A percentile compares a stretch with the other conserved stretches of the same genome.
phyloP scores from a whole-genome alignment of 345 rosid species.

The Aethionema arabicum region DNA sequence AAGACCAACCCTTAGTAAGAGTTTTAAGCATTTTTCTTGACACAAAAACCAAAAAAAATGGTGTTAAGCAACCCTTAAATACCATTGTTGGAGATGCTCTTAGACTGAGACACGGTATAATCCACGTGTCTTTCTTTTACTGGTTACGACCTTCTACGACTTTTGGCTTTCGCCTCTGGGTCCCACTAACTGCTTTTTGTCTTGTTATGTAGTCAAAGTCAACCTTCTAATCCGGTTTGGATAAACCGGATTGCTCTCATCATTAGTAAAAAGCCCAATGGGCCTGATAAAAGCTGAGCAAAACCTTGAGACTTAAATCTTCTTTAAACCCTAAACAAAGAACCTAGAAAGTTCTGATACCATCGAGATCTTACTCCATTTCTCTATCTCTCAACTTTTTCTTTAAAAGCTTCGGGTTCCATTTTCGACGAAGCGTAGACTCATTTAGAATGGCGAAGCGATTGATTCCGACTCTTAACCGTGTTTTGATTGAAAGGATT shows the following conservation, averaged over 20 bases:
- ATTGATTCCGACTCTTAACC: slow-evolving; percentile 58
- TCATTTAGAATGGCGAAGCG: slow-evolving; percentile 55
- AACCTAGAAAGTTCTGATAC: background rate
- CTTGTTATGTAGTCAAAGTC: slow-evolving; percentile 8
- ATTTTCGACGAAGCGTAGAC: background rate
- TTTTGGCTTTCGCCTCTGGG: slow-evolving; percentile 30
- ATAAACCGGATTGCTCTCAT: background rate
- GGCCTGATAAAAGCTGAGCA: background rate
- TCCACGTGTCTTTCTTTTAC: slow-evolving; percentile 6
- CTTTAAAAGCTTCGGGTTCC: background rate
- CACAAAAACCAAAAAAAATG: too few species aligned
- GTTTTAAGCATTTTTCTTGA: too few species aligned
- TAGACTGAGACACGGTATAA: too few species aligned
- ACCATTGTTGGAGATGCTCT: too few species aligned
- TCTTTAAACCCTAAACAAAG: background rate
- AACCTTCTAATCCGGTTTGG: slow-evolving; percentile 31
- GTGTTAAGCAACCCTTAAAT: too few species aligned
- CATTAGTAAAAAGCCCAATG: slow-evolving; percentile 2
- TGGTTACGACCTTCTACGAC: slow-evolving; percentile 25
- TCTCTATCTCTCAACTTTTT: background rate
- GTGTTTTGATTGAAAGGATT: slow-evolving; percentile 62
- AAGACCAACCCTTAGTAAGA: too few species aligned
- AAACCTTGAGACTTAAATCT: too few species aligned
- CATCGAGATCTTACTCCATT: background rate
- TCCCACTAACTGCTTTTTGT: slow-evolving; percentile 23